Base-by-base conservation (phyloP, 108 stramenopile species). In the Poteriospumella lacustris region DNA sequence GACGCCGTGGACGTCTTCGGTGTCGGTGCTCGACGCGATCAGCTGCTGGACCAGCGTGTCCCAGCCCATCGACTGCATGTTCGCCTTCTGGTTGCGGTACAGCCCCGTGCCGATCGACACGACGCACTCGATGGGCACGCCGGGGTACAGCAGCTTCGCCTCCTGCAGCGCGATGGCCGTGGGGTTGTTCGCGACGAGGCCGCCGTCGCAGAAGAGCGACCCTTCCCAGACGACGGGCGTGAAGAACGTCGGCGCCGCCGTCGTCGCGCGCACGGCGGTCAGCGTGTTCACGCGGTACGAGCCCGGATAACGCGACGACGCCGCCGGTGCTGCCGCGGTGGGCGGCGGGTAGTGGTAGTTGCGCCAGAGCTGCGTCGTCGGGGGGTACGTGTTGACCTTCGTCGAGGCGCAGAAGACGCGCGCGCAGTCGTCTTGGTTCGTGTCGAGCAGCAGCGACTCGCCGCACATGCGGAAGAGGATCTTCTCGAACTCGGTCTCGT, bases 161-260 rank as follows among this genome's bases (percentile, higher is more conserved):
- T 86, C 86, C 43, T 85, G 72, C 29, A 82, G 79, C 1, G 86
- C 86, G 9, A 85, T 76, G 29, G 82, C 80, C 0, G 86, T 44
- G 29, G 86, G 86, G 43, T 86, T 86, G 68, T 86, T 86, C 39
- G 82, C 82, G n/a, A 83, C 36, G 24, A 85, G 36, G 0, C 79
- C 86, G 5, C 85, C 85, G 70, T 85, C 85, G 12, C 69, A 81
- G 40, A 78, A 84, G 44, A 76, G 77, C 15, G 78, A 42, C 1
- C 81, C 83, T 28, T 80, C 83, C n/a, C 79, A 82, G 43, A 79
- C 79, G 3, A 81, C 43, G 3, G 85, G 85, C 0, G 70, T 38
- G 70, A 84, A 86, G 60, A 83, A 86, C 0, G 85, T 86, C 31
- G 85, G 85, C 12, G 85, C 85, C 1, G 82, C 83, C 5, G 85